phyloP scores from a whole-genome alignment of 176 grass and related monocot species.

The Tillandsia fasciculata region DNA sequence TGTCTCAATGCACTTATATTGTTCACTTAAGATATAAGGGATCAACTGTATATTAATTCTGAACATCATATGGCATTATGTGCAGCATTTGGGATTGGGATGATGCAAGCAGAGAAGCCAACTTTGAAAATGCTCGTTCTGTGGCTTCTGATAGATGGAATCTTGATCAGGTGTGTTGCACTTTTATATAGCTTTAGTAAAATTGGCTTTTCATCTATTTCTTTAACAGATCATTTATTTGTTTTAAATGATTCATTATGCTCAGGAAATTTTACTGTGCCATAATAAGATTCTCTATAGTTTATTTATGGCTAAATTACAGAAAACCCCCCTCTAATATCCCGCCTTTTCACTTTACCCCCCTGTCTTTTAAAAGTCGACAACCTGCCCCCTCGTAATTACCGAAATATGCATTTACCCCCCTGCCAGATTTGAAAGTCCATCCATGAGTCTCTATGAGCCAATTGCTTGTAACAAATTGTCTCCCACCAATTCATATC shows the following conservation, averaged over 20 bases:
- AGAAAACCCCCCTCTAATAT: too few species aligned
- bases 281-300: too few species aligned
- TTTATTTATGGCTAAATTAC: too few species aligned
- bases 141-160: conserved; percentile 70
- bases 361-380: too few species aligned
- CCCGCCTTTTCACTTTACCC: too few species aligned
- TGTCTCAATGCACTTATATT: background rate
- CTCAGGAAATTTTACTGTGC: too few species aligned
- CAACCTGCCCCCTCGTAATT: too few species aligned
- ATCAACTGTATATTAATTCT: background rate
- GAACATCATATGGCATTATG: conserved; percentile 4
- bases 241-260: background rate
- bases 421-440: too few species aligned
- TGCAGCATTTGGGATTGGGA: conserved; percentile 82
- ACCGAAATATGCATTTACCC: too few species aligned
- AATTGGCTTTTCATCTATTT: background rate
- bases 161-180: conserved; percentile 48
- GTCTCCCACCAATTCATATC: too few species aligned
- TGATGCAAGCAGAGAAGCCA: conserved; percentile 48
- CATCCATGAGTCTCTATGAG: too few species aligned
- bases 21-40: background rate
- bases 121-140: conserved; percentile 69
- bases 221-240: background rate
- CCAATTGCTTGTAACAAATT: too few species aligned
- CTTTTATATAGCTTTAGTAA: conserved; percentile 1